These are phyloP conservation scores for Cystobasidium sp. DNA, from an alignment of 1,284 basidiomycete species.

Conservation along the genomic window DNA sequence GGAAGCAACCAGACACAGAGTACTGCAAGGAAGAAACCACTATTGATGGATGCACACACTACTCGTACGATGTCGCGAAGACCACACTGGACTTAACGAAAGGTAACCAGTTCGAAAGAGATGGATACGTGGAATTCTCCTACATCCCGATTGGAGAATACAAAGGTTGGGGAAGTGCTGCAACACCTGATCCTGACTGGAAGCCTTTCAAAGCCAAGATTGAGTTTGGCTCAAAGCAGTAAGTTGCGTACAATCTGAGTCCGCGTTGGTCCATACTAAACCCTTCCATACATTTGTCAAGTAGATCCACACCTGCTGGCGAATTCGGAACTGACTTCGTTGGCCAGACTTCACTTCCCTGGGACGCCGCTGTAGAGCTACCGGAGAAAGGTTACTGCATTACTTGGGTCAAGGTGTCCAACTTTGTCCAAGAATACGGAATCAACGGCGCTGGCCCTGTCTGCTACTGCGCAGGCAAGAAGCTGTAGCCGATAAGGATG, in stretches of 20 bases:
- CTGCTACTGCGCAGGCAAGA: slow-evolving; percentile 30
- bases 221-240: slow-evolving; percentile 34
- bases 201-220: slow-evolving; percentile 28
- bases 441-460: slow-evolving; percentile 25
- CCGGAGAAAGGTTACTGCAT: slow-evolving; percentile 37
- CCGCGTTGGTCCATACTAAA: neutral
- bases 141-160: slow-evolving; percentile 30
- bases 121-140: slow-evolving; percentile 34
- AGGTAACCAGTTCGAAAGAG: slow-evolving; percentile 22
- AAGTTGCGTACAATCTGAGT: neutral
- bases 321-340: slow-evolving; percentile 25
- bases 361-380: slow-evolving; percentile 8
- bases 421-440: slow-evolving; percentile 31
- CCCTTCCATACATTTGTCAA: neutral
- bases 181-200: slow-evolving; percentile 11
- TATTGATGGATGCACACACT: slow-evolving; percentile 25
- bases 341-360: slow-evolving; percentile 26
- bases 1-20: slow-evolving; percentile 28
- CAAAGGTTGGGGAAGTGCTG: slow-evolving; percentile 19
- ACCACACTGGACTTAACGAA: slow-evolving; percentile 16
- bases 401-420: slow-evolving; percentile 30
- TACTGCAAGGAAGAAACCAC: slow-evolving; percentile 26
- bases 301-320: slow-evolving; percentile 9
- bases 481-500: neutral
- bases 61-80: slow-evolving; percentile 21